Evolutionary conservation across 768 basidiomycete species (phyloP).

Genomic region (Tylopilus subfusipes): DNA sequence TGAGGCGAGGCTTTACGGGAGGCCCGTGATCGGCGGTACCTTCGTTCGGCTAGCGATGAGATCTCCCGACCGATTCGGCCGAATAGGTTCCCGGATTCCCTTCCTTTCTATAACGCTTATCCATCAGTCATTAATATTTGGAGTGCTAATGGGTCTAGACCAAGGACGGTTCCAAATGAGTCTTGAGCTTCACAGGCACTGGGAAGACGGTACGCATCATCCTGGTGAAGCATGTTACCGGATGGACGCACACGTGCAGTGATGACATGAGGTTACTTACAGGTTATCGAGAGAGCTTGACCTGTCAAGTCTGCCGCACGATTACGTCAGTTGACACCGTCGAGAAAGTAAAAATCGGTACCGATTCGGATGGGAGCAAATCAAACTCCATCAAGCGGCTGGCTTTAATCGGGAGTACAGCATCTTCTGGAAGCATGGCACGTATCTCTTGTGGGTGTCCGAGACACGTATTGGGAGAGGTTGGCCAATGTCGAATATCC

Average conservation of each 20-base stretch:
- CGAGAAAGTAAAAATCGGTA: background rate
- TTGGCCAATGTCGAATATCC: background rate
- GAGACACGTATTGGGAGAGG: background rate
- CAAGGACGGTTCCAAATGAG: background rate
- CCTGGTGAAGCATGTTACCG: background rate
- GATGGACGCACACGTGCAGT: no score
- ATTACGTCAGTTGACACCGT: background rate
- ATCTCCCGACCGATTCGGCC: conserved; percentile 19
- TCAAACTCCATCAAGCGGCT: conserved; percentile 8
- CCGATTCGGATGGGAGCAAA: conserved; percentile 2
- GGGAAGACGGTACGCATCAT: no score
- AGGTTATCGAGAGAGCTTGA: background rate
- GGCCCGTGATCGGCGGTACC: conserved; percentile 25
- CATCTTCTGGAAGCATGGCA: conserved; percentile 11
- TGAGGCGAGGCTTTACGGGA: conserved; percentile 8
- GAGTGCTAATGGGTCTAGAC: no score
- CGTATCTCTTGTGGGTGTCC: background rate
- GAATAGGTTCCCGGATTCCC: background rate
- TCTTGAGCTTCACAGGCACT: no score
- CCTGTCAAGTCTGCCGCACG: background rate
- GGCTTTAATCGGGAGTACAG: conserved; percentile 4
- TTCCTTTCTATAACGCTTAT: conserved; percentile 1
- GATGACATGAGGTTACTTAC: no score
- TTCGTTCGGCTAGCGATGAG: background rate
- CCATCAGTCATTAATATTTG: background rate